Evolutionary conservation across 768 basidiomycete genomes (phyloP).

Genomic region (Suillus ampliporus): DNA sequence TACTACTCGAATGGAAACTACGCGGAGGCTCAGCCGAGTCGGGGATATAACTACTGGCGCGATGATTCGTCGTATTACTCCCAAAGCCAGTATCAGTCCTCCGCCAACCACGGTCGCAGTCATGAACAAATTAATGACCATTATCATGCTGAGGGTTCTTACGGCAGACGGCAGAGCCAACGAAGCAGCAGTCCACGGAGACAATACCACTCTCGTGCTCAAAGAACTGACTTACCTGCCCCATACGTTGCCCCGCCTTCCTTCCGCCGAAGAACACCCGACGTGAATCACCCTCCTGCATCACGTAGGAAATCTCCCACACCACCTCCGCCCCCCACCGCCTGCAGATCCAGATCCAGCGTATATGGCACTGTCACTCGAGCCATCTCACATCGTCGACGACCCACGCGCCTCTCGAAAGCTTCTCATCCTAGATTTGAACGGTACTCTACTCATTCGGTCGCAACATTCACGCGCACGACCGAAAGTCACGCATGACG

Average conservation of each 20-base stretch:
- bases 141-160: background rate
- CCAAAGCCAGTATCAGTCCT: background rate
- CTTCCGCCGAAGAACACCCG: conserved; percentile 17
- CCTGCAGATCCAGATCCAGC: conserved; percentile 34
- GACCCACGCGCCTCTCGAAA: conserved; percentile 50
- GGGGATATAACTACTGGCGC: conserved; percentile 1
- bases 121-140: background rate
- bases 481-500: conserved; percentile 9
- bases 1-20: background rate
- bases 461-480: conserved; percentile 44
- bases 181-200: background rate
- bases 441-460: conserved; percentile 75
- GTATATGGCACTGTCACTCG: conserved; percentile 42
- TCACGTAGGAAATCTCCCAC: conserved; percentile 11
- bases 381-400: conserved; percentile 31
- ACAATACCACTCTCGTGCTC: conserved; percentile 3
- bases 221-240: background rate
- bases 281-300: conserved; percentile 7
- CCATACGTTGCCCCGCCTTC: conserved; percentile 17
- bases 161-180: background rate
- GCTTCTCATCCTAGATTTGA: conserved; percentile 76
- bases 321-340: conserved; percentile 13
- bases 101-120: background rate
- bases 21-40: background rate
- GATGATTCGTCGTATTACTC: background rate